Evolutionary conservation across 2,329 filamentous ascomycete genomes (phyloP), one percentile per base, ranked within the genome.

Genomic region (Aspergillus candidus): DNA sequence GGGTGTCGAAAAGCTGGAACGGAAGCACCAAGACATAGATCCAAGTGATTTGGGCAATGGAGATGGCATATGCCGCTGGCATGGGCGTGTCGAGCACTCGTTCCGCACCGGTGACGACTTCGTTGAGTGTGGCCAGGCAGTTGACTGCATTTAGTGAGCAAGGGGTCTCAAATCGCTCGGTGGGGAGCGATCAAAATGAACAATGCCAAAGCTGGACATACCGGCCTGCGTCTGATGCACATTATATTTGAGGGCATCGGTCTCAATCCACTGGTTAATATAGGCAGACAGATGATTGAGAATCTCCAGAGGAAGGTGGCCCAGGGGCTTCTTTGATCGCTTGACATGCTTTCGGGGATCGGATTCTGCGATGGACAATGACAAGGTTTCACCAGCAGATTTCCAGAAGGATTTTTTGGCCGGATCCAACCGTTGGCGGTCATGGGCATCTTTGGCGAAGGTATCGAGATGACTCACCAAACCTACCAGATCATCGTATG

Each of bases 1-100:
- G 78, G 2, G 67, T 62, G 0, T 64, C 60, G 59, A 79, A 78
- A 6, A 94, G 79, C 68, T 94, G 88, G 74, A 93, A 93, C 5
- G 88, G 88, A 1, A 94, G 76, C 29, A 88, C 75, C 54, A 88
- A 69, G 42, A 93, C 82, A 67, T 93, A 94, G 40, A 89, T 78
- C 80, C 86, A 90, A 29, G 88, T 88, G 60, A 93, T 91, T 63
- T 94, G 88, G 14, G 83, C 82, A 63, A 93, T 90, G 56, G 86
- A 80, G 56, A 94, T 93, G 52, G 79, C 81, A 71, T 94, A 94
- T 36, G 87, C 88, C 44, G 88, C 77, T 2, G 88, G 88, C 0
- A 94, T 76, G 1, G 88, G 88, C 0, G 88, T 94, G 63, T 84
- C 86, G 30, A 91, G 78, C 13, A 94, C 82, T 49, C 88, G 83